Evolutionary conservation across 2,329 filamentous ascomycete species (phyloP).

Genomic region (Xylaria arbuscula): DNA sequence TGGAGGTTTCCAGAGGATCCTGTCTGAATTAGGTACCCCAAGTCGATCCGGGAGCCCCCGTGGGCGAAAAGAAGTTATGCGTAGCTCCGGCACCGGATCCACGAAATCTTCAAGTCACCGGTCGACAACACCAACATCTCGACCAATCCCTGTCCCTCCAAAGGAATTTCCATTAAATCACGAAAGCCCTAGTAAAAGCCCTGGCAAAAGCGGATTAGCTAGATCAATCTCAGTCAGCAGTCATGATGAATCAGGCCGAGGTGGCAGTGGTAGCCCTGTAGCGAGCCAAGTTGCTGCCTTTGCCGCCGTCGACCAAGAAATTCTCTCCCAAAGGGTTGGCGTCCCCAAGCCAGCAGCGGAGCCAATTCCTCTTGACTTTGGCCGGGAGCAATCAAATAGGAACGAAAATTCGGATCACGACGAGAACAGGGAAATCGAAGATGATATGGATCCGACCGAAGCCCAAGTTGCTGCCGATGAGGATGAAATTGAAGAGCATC

Average conservation of each 20-base stretch:
- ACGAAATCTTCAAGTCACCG: slow-evolving; percentile 46
- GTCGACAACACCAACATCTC: slow-evolving; percentile 50
- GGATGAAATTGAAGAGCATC: slow-evolving; percentile 44
- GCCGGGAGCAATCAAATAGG: slow-evolving; percentile 47
- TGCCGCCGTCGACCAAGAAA: slow-evolving; percentile 72
- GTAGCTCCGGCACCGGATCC: slow-evolving; percentile 47
- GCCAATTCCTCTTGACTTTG: slow-evolving; percentile 61
- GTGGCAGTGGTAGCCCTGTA: slow-evolving; percentile 51
- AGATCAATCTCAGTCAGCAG: slow-evolving; percentile 58
- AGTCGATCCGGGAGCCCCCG: slow-evolving; percentile 63
- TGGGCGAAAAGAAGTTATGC: slow-evolving; percentile 60
- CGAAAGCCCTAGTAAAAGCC: slow-evolving; percentile 51
- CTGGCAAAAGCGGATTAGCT: slow-evolving; percentile 33
- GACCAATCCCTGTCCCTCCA: slow-evolving; percentile 53
- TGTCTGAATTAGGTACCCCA: slow-evolving; percentile 68
- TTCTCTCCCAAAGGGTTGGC: slow-evolving; percentile 66
- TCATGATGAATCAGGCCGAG: slow-evolving; percentile 44
- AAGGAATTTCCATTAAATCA: slow-evolving; percentile 57
- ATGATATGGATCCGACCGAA: slow-evolving; percentile 42
- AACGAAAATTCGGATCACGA: slow-evolving; percentile 43
- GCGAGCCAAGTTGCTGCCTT: slow-evolving; percentile 68
- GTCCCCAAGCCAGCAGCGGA: slow-evolving; percentile 57
- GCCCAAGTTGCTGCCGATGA: slow-evolving; percentile 44
- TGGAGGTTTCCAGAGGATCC: slow-evolving; percentile 70
- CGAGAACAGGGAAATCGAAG: slow-evolving; percentile 46